phyloP scores from a whole-genome alignment of 2,329 filamentous ascomycete species.

The Cladosporium sp. region DNA sequence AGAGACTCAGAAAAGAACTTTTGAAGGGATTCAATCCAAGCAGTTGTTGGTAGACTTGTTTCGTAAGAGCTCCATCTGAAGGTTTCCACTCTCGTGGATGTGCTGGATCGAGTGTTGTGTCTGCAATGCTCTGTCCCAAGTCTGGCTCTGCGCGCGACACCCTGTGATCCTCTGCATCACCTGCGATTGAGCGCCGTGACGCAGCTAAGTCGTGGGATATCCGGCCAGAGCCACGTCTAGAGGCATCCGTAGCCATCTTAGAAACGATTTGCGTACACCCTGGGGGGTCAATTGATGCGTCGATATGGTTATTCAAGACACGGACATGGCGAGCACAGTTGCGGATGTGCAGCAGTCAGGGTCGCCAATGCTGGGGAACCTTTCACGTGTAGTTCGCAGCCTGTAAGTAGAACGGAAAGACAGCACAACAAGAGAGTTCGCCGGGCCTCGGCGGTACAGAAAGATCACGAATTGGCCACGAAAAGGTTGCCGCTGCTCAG shows the following conservation, averaged over 20 bases:
- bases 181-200: slow-evolving; percentile 4
- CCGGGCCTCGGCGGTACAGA: slow-evolving; percentile 1
- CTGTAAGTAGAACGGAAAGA: neutral
- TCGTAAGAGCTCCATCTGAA: slow-evolving; percentile 6
- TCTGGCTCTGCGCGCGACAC: neutral
- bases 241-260: neutral
- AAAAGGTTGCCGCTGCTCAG: neutral
- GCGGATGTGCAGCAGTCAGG: too few species aligned
- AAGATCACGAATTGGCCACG: too few species aligned
- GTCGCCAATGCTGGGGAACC: too few species aligned
- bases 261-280: neutral
- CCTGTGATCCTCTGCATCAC: neutral
- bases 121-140: slow-evolving; percentile 11
- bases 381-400: too few species aligned
- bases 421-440: neutral
- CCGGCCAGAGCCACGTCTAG: neutral
- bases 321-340: too few species aligned
- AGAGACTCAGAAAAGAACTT: slow-evolving; percentile 48
- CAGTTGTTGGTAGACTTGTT: slow-evolving; percentile 30
- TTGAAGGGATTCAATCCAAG: slow-evolving; percentile 43
- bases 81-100: slow-evolving; percentile 18
- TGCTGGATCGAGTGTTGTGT: slow-evolving; percentile 19
- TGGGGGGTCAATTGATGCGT: too few species aligned
- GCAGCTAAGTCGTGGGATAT: slow-evolving; percentile 8
- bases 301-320: too few species aligned